Evolutionary conservation across 345 rosid species (phyloP).

Genomic region (Arabis alpina): DNA sequence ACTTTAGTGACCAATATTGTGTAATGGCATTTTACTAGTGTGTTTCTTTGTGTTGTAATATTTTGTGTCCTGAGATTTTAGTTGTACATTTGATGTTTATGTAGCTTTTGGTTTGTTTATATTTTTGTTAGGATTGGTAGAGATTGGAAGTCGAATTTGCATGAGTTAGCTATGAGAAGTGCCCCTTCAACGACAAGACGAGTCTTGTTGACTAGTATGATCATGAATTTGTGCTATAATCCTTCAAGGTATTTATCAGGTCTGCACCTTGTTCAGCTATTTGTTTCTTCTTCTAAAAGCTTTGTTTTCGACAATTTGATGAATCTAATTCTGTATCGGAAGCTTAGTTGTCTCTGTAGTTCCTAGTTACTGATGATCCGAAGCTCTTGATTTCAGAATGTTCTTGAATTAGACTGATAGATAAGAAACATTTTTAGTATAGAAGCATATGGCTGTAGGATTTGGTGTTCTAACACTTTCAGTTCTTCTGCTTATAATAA

Average conservation of each 20-base stretch:
- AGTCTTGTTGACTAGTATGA: conserved; percentile 57
- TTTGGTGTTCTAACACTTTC: neutral
- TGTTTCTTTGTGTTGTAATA: neutral
- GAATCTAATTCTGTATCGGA: neutral
- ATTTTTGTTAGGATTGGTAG: conserved; percentile 39
- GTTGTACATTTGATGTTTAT: conserved; percentile 1
- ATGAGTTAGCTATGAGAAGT: conserved; percentile 46
- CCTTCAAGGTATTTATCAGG: conserved; percentile 99
- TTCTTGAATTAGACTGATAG: neutral
- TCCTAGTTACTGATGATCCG: conserved; percentile 16
- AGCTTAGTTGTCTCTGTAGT: neutral
- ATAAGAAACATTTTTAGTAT: neutral
- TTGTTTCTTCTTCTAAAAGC: conserved; percentile 2
- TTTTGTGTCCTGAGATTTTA: neutral
- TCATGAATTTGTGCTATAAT: conserved; percentile 56
- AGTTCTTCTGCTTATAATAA: neutral
- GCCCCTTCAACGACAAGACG: conserved; percentile 55
- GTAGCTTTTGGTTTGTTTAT: conserved; percentile 2
- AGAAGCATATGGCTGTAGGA: neutral
- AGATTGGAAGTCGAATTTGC: conserved; percentile 47
- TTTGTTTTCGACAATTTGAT: neutral
- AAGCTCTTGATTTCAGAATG: neutral
- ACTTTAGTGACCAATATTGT: neutral
- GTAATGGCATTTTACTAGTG: neutral
- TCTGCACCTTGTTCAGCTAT: conserved; percentile 59